A percentile compares a stretch with the other conserved stretches of the same genome.
These are phyloP conservation scores for Cercophora scortea DNA, from an alignment of 495 filamentous ascomycete genomes.

Conservation along the genomic window DNA sequence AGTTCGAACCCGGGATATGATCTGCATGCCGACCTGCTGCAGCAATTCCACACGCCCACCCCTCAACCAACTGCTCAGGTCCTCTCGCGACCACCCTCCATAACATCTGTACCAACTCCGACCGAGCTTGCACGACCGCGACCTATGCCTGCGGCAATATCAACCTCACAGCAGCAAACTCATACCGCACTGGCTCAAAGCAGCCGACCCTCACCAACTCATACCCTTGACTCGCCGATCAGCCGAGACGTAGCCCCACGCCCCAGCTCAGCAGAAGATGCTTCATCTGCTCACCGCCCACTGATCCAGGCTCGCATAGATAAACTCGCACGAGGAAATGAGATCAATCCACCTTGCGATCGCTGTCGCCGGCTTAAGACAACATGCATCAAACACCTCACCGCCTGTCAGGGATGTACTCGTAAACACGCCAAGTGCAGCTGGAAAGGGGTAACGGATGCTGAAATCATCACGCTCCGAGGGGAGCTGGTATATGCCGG, in stretches of 20 bases:
- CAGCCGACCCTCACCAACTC: conserved; percentile 18
- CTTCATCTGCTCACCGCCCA: conserved; percentile 36
- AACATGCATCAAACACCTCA: conserved; percentile 77
- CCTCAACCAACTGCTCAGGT: conserved; percentile 5
- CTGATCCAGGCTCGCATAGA: conserved; percentile 72
- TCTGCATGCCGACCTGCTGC: conserved; percentile 33
- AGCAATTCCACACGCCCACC: conserved; percentile 29
- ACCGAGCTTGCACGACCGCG: background rate
- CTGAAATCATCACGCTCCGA: conserved; percentile 41
- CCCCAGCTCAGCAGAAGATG: background rate
- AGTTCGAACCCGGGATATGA: conserved; percentile 23
- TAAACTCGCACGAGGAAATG: conserved; percentile 60
- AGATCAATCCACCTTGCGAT: conserved; percentile 72
- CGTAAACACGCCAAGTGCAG: conserved; percentile 82
- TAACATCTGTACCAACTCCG: conserved; percentile 3
- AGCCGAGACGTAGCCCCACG: background rate
- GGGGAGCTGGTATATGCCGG: background rate
- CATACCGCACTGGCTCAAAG: background rate
- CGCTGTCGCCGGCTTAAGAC: conserved; percentile 71
- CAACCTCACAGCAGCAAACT: background rate
- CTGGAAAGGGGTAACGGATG: conserved; percentile 69
- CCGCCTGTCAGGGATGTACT: conserved; percentile 78
- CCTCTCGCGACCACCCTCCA: background rate
- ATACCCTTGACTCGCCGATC: conserved; percentile 2
- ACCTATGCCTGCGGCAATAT: background rate